These are phyloP conservation scores for Phyllosticta citriasiana DNA, from an alignment of 2,329 filamentous ascomycete species.

Conservation along the genomic window DNA sequence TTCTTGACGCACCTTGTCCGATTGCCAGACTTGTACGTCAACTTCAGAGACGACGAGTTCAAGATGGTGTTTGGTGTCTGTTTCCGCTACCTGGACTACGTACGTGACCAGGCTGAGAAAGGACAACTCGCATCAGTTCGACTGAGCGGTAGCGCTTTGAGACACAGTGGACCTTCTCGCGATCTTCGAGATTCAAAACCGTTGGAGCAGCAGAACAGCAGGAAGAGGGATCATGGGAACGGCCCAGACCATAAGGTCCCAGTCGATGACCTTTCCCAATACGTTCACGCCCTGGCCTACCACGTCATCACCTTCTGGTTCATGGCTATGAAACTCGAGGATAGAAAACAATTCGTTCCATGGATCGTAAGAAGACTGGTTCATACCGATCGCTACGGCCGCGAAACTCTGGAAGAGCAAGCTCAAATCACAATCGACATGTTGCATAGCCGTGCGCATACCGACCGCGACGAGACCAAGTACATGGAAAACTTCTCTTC, in stretches of 20 bases:
- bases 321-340: slow-evolving; percentile 72
- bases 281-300: slow-evolving; percentile 87
- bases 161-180: slow-evolving; percentile 34
- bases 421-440: slow-evolving; percentile 90
- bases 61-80: slow-evolving; percentile 92
- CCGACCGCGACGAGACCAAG: slow-evolving; percentile 69
- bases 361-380: slow-evolving; percentile 82
- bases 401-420: slow-evolving; percentile 76
- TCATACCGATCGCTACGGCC: slow-evolving; percentile 66
- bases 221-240: not conserved
- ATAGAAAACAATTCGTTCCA: slow-evolving; percentile 72
- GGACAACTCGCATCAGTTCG: slow-evolving; percentile 23
- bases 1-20: slow-evolving; percentile 86
- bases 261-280: slow-evolving; percentile 75
- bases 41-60: slow-evolving; percentile 85
- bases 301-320: slow-evolving; percentile 98
- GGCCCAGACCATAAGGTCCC: slow-evolving; percentile 19
- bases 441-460: slow-evolving; percentile 80
- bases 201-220: not conserved
- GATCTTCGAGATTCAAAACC: slow-evolving; percentile 20
- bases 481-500: slow-evolving; percentile 56
- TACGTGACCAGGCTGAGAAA: slow-evolving; percentile 52
- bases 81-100: slow-evolving; percentile 84
- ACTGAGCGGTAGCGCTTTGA: slow-evolving; percentile 25
- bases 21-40: slow-evolving; percentile 73